Percentiles rank a stretch among this genome's conserved stretches.
Conservation (phyloP, 495 filamentous ascomycete genomes). For the Rostrohypoxylon terebratum region DNA sequence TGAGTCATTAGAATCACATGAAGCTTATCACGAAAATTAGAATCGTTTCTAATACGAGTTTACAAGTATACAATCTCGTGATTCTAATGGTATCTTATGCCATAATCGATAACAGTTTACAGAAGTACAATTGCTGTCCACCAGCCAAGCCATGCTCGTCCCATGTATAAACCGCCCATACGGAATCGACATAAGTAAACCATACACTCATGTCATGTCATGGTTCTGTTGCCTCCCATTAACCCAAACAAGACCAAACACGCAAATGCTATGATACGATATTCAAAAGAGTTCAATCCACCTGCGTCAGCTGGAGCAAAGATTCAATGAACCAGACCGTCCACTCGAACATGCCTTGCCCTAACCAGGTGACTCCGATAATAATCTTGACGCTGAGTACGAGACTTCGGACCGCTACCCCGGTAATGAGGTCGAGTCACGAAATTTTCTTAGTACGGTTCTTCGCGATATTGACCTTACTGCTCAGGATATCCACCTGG, state of each 20-base stretch:
- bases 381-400: conserved; percentile 34
- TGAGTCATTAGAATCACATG: neutral
- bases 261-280: conserved; percentile 21
- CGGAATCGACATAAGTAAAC: neutral
- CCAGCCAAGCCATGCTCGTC: conserved; percentile 21
- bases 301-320: conserved; percentile 31
- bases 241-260: neutral
- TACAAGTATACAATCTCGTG: conserved; percentile 30
- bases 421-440: conserved; percentile 42
- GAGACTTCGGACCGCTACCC: conserved; percentile 24
- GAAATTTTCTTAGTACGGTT: conserved; percentile 80
- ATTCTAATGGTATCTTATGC: conserved; percentile 46
- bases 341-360: conserved; percentile 42
- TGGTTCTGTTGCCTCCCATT: conserved; percentile 20
- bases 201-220: neutral
- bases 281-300: conserved; percentile 17
- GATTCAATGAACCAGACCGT: conserved; percentile 43
- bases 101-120: conserved; percentile 20
- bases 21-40: neutral
- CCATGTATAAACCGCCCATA: conserved; percentile 2
- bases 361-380: conserved; percentile 29
- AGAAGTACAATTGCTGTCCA: conserved; percentile 16
- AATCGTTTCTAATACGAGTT: neutral
- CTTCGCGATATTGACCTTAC: conserved; percentile 86
- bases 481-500: conserved; percentile 76